Evolutionary conservation across 192 early-diverging fungal genomes (phyloP).

Genomic region (Coemansia guatemalensis): DNA sequence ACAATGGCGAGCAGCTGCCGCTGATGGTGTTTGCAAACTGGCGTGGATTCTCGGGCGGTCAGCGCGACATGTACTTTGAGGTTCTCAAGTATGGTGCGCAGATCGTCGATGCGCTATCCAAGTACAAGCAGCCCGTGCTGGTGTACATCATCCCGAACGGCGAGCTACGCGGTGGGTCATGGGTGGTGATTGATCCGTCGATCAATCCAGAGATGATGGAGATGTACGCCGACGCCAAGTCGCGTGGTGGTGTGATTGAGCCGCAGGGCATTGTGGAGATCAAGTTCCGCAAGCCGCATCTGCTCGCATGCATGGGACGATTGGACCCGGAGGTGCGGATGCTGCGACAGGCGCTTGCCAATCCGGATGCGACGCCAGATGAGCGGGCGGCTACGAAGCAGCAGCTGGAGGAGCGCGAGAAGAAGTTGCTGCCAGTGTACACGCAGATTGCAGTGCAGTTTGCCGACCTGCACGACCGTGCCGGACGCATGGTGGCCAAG

Average conservation of each 20-base stretch:
- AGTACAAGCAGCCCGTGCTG: conserved; percentile 97
- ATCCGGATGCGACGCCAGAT: conserved; percentile 58
- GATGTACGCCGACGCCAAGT: conserved; percentile 94
- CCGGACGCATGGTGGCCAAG: conserved; percentile 96
- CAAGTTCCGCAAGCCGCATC: conserved; percentile 93
- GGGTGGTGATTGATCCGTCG: conserved; percentile 96
- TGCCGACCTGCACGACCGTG: conserved; percentile 96
- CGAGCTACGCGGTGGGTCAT: conserved; percentile 97
- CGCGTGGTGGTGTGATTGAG: conserved; percentile 94
- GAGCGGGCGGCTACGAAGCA: conserved; percentile 68
- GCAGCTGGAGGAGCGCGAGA: conserved; percentile 79
- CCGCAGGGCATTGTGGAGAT: conserved; percentile 98
- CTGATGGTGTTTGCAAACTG: conserved; percentile 99
- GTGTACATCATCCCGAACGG: conserved; percentile 93
- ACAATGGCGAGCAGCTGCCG: conserved; percentile 97
- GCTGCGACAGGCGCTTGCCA: conserved; percentile 66
- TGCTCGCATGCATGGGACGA: conserved; percentile 91
- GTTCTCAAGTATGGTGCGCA: conserved; percentile 95
- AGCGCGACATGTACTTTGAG: conserved; percentile 98
- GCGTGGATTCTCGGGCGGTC: conserved; percentile 99
- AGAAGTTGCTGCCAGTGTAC: conserved; percentile 85
- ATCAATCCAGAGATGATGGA: conserved; percentile 99
- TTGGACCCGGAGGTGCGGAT: conserved; percentile 75
- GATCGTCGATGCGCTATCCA: conserved; percentile 95
- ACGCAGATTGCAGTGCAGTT: conserved; percentile 94